A percentile compares a stretch with the other conserved stretches of the same genome.
Conservation (phyloP, 768 basidiomycete genomes). For the Amanita pseudoporphyria region DNA sequence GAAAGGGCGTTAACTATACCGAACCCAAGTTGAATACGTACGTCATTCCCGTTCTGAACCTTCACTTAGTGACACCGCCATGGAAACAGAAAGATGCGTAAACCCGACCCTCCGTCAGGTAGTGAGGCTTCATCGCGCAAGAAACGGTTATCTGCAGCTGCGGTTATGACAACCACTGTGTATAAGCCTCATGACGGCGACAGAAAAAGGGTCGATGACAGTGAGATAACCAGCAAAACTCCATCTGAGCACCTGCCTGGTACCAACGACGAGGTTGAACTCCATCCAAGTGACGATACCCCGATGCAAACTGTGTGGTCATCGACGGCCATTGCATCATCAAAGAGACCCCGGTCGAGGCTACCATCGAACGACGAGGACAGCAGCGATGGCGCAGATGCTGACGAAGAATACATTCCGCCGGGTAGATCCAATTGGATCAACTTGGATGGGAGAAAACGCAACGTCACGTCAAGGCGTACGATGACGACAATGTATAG, state of each 20-base stretch:
- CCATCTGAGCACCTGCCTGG: too few species aligned
- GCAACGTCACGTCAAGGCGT: conserved; percentile 13
- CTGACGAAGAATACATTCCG: conserved; percentile 53
- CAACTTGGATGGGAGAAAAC: conserved; percentile 47
- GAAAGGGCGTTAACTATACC: conserved; percentile 80
- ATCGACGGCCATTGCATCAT: conserved; percentile 23
- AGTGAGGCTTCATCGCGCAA: conserved; percentile 22
- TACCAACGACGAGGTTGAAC: conserved; percentile 18
- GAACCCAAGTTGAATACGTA: conserved; percentile 88
- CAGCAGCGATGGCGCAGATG: conserved; percentile 59
- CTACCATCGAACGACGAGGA: conserved; percentile 36
- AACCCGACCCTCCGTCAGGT: conserved; percentile 52
- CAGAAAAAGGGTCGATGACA: conserved; percentile 9
- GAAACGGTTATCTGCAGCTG: conserved; percentile 39
- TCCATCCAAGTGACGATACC: conserved; percentile 19
- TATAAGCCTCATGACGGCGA: conserved; percentile 16
- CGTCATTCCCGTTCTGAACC: conserved; percentile 19
- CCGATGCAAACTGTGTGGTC: conserved; percentile 8
- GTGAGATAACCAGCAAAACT: conserved; percentile 13
- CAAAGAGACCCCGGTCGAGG: conserved; percentile 39
- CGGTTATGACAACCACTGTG: conserved; percentile 21
- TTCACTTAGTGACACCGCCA: conserved; percentile 7
- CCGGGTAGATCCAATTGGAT: conserved; percentile 30
- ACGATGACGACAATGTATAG: conserved; percentile 12
- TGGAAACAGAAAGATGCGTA: conserved; percentile 71